These are phyloP conservation scores for Lagerstroemia fauriei DNA, from an alignment of 441 rosid species.

Conservation along the genomic window DNA sequence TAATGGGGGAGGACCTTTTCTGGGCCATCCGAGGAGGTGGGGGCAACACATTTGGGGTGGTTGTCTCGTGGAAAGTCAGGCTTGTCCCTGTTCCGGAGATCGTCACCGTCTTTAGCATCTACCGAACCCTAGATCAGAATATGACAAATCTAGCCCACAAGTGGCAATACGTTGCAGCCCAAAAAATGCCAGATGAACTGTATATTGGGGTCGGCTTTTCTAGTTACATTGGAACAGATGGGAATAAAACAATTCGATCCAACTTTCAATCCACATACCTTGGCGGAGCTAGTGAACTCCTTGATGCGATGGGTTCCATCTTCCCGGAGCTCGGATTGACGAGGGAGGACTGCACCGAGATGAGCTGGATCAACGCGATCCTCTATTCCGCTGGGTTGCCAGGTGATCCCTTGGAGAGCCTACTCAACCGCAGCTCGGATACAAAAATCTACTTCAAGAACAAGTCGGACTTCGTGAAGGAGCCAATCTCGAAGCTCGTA, in stretches of 20 bases:
- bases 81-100: neutral
- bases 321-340: conserved; percentile 19
- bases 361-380: conserved; percentile 3
- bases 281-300: conserved; percentile 34
- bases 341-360: conserved; percentile 7
- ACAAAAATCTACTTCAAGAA: neutral
- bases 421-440: conserved; percentile 1
- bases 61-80: conserved; percentile 4
- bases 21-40: conserved; percentile 12
- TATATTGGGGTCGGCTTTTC: neutral
- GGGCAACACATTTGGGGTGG: neutral
- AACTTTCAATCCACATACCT: conserved; percentile 31
- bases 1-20: too few relatives aligned
- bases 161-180: conserved; percentile 5
- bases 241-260: too few relatives aligned
- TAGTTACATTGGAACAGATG: too few relatives aligned
- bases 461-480: conserved; percentile 6
- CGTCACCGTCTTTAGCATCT: neutral
- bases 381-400: conserved; percentile 3
- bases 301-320: conserved; percentile 22
- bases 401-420: neutral
- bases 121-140: neutral
- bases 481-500: neutral
- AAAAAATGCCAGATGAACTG: neutral
- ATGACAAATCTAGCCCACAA: neutral